Base-by-base conservation (phyloP, 345 rosid species). In the Salix suchowensis region DNA sequence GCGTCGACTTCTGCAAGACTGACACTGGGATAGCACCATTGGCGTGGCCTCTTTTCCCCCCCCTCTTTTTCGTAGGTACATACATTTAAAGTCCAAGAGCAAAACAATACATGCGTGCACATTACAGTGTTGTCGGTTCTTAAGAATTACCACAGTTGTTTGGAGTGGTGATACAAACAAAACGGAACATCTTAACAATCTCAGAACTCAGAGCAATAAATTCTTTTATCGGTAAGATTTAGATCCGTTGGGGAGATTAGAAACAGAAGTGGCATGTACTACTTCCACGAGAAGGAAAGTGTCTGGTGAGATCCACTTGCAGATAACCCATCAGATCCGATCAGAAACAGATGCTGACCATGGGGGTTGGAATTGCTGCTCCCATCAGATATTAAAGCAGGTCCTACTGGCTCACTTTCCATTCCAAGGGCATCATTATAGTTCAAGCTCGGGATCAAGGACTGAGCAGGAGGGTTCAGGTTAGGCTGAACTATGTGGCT, bases 211-310 rank as follows among this genome's bases (percentile, higher is more conserved):
- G 70, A 74, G 28, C 6, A 60, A 23, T 24, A 34, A 77, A 64
- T 23, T 37, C 48, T 70, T 46, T 70, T 32, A n/a, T 70, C 40
- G 26, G 12, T 65, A n/a, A 19, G 26, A 66, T 23, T 46, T 69
- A 7, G 48, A 71, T 23, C 40, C 65, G 28, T 65, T 64, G 66
- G 21, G 48, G 61, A 70, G 54, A 32, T 16, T 65, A 32, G 64
- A 58, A 0, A 61, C 34, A 32, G 39, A 73, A 62, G 71, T 69
- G 76, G 77, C 7, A 64, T 71, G 52, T 18, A 75, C 76, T 85
- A 85, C 89, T 87, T 86, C 95, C 91, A 91, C 10, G 90, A 83
- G 88, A 85, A 89, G 64, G 89, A 83, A 58, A 84, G 86, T 14
- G 86, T 85, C 37, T 80, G 91, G 62, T 81, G 86, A 77, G 86